Evolutionary conservation across 2,329 filamentous ascomycete species (phyloP).

Genomic region (Ophiostoma australiae): DNA sequence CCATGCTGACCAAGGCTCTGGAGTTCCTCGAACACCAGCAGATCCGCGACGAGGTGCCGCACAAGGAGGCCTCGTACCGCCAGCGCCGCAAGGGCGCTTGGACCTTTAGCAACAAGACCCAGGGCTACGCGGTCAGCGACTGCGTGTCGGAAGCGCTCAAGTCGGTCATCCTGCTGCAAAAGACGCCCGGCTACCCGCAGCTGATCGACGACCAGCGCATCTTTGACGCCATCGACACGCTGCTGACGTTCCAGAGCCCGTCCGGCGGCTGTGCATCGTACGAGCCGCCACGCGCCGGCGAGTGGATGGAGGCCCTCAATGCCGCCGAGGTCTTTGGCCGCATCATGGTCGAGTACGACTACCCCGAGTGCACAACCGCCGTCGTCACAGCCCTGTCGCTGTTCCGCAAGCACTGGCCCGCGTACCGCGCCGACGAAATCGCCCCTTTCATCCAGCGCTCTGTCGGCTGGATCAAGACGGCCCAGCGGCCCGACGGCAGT

Average conservation of each 20-base stretch:
- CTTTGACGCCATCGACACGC: conserved; percentile 81
- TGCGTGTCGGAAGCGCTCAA: conserved; percentile 91
- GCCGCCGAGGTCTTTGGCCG: conserved; percentile 93
- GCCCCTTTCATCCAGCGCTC: conserved; percentile 65
- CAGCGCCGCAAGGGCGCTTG: conserved; percentile 89
- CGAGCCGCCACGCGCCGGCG: conserved; percentile 72
- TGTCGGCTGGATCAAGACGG: conserved; percentile 73
- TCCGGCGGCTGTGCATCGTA: conserved; percentile 88
- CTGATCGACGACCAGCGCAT: conserved; percentile 72
- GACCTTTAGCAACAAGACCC: conserved; percentile 88
- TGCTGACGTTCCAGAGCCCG: conserved; percentile 84
- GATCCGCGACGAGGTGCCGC: conserved; percentile 73
- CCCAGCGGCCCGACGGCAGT: conserved; percentile 75
- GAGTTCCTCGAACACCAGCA: conserved; percentile 87
- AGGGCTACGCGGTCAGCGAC: conserved; percentile 94
- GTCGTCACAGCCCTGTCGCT: conserved; percentile 81
- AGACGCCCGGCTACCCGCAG: conserved; percentile 66
- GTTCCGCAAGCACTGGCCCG: conserved; percentile 75
- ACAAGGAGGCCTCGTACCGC: conserved; percentile 78
- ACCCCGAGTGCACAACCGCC: conserved; percentile 95
- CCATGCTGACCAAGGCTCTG: conserved; percentile 78
- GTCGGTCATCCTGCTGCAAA: conserved; percentile 74
- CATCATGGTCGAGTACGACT: conserved; percentile 99
- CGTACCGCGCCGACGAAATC: conserved; percentile 75
- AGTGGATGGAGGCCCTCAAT: conserved; percentile 78